These are phyloP conservation scores for Apiospora sp. DNA, from an alignment of 2,329 filamentous ascomycete genomes.

Conservation along the genomic window DNA sequence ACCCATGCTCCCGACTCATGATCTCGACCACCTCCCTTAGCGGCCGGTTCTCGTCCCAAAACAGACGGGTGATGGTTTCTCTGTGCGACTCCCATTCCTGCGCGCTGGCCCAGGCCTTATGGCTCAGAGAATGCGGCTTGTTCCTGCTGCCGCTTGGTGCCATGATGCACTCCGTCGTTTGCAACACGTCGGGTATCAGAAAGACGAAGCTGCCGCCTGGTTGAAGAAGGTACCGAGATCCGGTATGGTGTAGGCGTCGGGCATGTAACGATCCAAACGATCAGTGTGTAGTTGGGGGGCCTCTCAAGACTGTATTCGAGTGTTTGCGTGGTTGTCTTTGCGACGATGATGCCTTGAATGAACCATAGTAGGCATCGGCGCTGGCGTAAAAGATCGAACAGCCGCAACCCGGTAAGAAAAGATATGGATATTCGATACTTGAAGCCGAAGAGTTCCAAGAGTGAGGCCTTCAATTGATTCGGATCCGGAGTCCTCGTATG, in stretches of 20 bases:
- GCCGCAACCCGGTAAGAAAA: no score
- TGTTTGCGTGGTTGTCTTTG: not conserved
- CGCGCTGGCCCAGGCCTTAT: conserved; percentile 27
- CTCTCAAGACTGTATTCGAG: not conserved
- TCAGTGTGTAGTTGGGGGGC: not conserved
- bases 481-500: not conserved
- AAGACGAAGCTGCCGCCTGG: not conserved
- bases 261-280: not conserved
- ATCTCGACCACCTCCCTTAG: conserved; percentile 27
- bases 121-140: not conserved
- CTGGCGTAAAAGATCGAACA: not conserved
- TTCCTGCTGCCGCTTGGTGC: not conserved
- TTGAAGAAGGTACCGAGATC: not conserved
- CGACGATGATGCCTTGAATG: conserved; percentile 10
- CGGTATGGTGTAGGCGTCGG: not conserved
- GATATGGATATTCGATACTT: not conserved
- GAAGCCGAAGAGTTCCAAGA: not conserved
- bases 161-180: not conserved
- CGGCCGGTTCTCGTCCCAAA: conserved; percentile 27
- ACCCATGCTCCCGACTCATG: conserved; percentile 28
- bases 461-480: not conserved
- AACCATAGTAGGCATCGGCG: not conserved
- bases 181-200: not conserved
- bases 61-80: conserved; percentile 27
- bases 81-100: conserved; percentile 27